A percentile compares a stretch with the other conserved stretches of the same genome.
Conservation (phyloP, 352 stramenopile species). For the Paralagenidium karlingii region DNA sequence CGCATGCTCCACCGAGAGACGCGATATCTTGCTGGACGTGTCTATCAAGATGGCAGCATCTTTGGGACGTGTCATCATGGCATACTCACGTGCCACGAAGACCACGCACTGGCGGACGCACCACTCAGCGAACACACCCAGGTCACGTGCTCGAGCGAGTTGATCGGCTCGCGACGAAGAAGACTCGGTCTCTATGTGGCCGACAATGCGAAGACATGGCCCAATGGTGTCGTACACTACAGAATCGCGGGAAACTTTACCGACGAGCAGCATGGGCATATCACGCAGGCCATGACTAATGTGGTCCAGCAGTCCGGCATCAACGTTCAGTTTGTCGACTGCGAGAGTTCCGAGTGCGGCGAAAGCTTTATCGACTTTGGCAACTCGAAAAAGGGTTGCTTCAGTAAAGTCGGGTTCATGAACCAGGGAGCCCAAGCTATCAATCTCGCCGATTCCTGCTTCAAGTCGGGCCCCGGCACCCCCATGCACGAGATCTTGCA, state of each 20-base stretch:
- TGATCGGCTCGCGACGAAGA: conserved; percentile 12
- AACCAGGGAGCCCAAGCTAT: conserved; percentile 45
- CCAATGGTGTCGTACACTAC: conserved; percentile 53
- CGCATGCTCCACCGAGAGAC: conserved; percentile 22
- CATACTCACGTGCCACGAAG: conserved; percentile 35
- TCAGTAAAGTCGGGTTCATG: conserved; percentile 61
- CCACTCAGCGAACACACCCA: conserved; percentile 20
- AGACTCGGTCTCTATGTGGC: conserved; percentile 44
- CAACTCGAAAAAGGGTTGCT: conserved; percentile 55
- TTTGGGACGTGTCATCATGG: conserved; percentile 34
- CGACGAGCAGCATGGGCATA: conserved; percentile 29
- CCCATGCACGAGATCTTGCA: conserved; percentile 61
- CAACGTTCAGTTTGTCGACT: conserved; percentile 51
- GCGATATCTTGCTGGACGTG: conserved; percentile 32
- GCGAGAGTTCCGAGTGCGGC: conserved; percentile 32
- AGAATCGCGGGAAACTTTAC: conserved; percentile 41
- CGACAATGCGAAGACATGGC: conserved; percentile 46
- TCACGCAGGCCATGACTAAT: conserved; percentile 38
- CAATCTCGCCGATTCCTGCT: conserved; percentile 57
- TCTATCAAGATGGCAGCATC: conserved; percentile 32
- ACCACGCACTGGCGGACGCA: conserved; percentile 45
- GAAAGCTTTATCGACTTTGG: conserved; percentile 53
- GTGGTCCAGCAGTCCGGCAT: conserved; percentile 48
- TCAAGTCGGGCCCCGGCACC: conserved; percentile 31
- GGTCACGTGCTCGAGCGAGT: conserved; percentile 20